Conservation (phyloP, 2,329 filamentous ascomycete species). For the Sporothrix euskadiensis region DNA sequence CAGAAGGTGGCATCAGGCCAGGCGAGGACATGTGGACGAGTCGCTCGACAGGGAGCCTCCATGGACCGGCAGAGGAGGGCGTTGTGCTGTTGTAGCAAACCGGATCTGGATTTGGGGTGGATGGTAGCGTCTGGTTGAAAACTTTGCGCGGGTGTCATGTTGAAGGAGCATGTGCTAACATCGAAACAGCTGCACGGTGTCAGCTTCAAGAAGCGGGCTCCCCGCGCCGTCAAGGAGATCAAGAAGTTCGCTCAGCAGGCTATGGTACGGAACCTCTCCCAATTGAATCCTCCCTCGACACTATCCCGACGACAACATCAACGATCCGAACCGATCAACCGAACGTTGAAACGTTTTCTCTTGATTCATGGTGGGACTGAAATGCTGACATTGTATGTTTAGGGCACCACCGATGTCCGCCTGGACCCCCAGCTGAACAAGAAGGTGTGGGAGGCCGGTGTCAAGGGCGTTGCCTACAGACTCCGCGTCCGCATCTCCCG, state of each 20-base stretch:
- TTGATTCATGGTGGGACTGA: not conserved
- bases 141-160: not conserved
- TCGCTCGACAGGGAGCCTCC: not conserved
- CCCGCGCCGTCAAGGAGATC: constrained; percentile 99
- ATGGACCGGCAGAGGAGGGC: no score
- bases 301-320: constrained; percentile 1
- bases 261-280: constrained; percentile 74
- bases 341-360: not conserved
- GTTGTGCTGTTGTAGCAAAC: not conserved
- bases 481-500: constrained; percentile 97
- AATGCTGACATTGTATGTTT: constrained; percentile 27
- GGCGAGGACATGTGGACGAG: no score
- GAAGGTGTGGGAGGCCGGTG: constrained; percentile 99
- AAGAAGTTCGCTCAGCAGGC: constrained; percentile 87
- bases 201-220: constrained; percentile 99
- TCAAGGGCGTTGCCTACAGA: constrained; percentile 98
- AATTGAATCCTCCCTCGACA: not conserved
- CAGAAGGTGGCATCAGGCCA: not conserved
- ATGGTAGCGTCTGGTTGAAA: not conserved
- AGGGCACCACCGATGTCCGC: constrained; percentile 97
- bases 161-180: constrained; percentile 14
- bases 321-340: not conserved
- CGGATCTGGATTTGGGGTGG: not conserved
- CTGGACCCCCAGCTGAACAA: constrained; percentile 99
- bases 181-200: constrained; percentile 83